These are phyloP conservation scores for Conringia planisiliqua DNA, from an alignment of 345 rosid genomes.

Conservation along the genomic window DNA sequence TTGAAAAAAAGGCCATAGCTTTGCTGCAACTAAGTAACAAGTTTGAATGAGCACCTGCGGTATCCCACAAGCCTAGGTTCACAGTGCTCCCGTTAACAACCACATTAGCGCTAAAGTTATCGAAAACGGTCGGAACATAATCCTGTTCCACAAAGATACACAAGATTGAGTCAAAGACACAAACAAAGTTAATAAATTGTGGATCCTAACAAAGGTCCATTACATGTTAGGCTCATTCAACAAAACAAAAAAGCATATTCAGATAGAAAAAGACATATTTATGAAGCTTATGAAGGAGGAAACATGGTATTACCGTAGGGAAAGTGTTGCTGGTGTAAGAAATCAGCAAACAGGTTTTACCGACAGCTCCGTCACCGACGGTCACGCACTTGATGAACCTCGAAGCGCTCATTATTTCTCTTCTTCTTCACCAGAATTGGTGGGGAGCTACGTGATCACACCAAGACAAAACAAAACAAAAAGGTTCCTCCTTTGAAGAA, in stretches of 20 bases:
- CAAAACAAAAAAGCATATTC: not conserved
- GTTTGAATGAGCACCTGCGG: conserved; percentile 52
- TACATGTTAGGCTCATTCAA: not conserved
- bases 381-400: conserved; percentile 83
- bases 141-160: conserved; percentile 48
- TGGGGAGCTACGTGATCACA: conserved; percentile 6
- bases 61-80: conserved; percentile 92
- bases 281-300: not conserved
- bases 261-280: not conserved
- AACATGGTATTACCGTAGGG: conserved; percentile 48
- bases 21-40: not conserved
- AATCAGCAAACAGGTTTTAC: conserved; percentile 80
- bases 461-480: not conserved
- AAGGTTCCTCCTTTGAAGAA: too few species aligned
- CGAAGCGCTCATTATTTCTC: conserved; percentile 59
- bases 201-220: too few species aligned
- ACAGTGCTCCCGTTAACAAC: conserved; percentile 84
- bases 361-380: conserved; percentile 86
- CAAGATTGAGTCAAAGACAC: not conserved
- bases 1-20: not conserved
- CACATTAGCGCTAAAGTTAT: conserved; percentile 94
- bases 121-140: conserved; percentile 88
- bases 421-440: not conserved
- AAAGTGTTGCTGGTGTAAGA: conserved; percentile 88
- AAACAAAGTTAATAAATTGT: not conserved